These are phyloP conservation scores for Conidiobolus incongruus DNA, from an alignment of 371 early-diverging fungal genomes.

Conservation along the genomic window DNA sequence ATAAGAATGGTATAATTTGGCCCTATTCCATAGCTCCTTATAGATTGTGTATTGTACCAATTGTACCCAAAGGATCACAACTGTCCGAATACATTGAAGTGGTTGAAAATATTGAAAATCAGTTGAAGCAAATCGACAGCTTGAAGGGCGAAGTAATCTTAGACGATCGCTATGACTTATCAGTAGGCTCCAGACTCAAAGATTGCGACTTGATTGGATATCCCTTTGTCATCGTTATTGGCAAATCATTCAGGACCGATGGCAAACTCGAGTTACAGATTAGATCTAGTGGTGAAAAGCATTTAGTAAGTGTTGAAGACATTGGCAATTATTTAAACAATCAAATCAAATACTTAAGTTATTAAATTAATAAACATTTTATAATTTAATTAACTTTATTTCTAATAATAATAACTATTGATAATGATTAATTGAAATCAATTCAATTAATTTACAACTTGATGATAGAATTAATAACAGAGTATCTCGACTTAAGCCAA, in stretches of 20 bases:
- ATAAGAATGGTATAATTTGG: conserved; percentile 51
- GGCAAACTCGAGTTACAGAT: conserved; percentile 32
- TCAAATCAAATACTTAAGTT: not conserved
- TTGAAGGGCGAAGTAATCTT: conserved; percentile 16
- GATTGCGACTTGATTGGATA: conserved; percentile 51
- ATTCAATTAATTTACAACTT: too few species aligned
- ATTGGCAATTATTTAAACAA: not conserved
- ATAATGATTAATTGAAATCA: too few species aligned
- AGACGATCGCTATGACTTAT: conserved; percentile 29
- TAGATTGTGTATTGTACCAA: conserved; percentile 26
- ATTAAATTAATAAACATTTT: too few species aligned
- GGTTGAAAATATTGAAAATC: too few species aligned
- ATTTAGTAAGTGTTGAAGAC: conserved; percentile 5
- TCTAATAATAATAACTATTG: too few species aligned
- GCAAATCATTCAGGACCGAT: conserved; percentile 23
- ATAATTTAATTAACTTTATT: too few species aligned
- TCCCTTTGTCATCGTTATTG: conserved; percentile 37
- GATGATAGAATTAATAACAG: too few species aligned
- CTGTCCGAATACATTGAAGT: too few species aligned
- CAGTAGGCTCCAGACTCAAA: conserved; percentile 46
- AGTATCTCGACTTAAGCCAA: too few species aligned
- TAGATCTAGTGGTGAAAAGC: conserved; percentile 17
- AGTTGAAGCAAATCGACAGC: conserved; percentile 4
- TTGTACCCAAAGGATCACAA: conserved; percentile 7
- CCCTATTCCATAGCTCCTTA: conserved; percentile 56